Conservation (phyloP, 2,329 filamentous ascomycete species). For the Epichloe typhina region DNA sequence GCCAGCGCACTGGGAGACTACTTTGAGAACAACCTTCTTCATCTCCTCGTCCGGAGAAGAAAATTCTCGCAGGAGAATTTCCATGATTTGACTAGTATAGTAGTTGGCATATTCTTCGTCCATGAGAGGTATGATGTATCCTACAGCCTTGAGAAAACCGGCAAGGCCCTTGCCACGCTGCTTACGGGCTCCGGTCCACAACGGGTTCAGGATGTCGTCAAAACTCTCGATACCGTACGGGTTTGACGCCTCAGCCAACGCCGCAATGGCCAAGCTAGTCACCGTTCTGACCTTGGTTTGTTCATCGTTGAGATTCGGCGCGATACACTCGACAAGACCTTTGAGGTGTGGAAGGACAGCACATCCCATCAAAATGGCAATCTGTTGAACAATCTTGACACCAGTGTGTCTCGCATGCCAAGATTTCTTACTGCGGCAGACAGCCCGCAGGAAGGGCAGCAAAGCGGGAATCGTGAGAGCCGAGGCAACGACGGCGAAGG, state of each 20-base stretch:
- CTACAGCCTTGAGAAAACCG: slow-evolving; percentile 92
- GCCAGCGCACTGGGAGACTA: slow-evolving; percentile 87
- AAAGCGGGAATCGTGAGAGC: slow-evolving; percentile 91
- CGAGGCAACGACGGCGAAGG: slow-evolving; percentile 93
- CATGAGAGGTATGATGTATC: slow-evolving; percentile 97
- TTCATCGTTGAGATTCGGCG: slow-evolving; percentile 89
- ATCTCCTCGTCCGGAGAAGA: slow-evolving; percentile 97
- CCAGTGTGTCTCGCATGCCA: slow-evolving; percentile 97
- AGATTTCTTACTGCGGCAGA: slow-evolving; percentile 96
- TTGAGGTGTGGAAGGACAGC: slow-evolving; percentile 92
- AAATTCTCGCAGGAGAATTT: slow-evolving; percentile 91
- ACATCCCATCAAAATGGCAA: slow-evolving; percentile 97
- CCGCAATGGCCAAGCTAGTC: slow-evolving; percentile 86
- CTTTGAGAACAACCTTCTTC: slow-evolving; percentile 98
- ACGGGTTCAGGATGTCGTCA: slow-evolving; percentile 89
- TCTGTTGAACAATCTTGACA: slow-evolving; percentile 98
- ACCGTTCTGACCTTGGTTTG: slow-evolving; percentile 97
- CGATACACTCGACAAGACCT: slow-evolving; percentile 91
- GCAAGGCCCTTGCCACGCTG: slow-evolving; percentile 93
- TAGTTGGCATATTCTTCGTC: slow-evolving; percentile 99
- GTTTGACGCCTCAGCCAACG: slow-evolving; percentile 88
- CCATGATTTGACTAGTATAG: slow-evolving; percentile 98
- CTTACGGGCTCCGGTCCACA: slow-evolving; percentile 93
- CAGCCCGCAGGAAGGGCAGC: slow-evolving; percentile 85
- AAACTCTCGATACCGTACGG: slow-evolving; percentile 99